Evolutionary conservation across 208 protist genomes (phyloP).

Genomic region (Vickermania ingenoplastis): DNA sequence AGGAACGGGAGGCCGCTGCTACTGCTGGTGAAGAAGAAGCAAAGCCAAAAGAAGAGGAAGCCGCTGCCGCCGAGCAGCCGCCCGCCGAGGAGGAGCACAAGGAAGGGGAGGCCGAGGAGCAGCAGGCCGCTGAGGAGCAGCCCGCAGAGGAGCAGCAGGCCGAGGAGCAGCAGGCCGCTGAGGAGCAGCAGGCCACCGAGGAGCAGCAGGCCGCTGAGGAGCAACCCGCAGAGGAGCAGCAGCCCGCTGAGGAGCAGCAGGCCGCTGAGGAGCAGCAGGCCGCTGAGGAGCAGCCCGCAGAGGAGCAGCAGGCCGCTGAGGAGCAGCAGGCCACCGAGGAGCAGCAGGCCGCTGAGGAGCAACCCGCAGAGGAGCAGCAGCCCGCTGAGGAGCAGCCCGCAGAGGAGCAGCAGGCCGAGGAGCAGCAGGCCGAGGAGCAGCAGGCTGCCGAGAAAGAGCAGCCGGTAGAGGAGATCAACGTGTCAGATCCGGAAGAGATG

Average conservation of each 20-base stretch:
- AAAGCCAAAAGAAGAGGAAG: constrained; percentile 2
- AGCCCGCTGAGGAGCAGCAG: background rate
- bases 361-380: background rate
- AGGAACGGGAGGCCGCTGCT: background rate
- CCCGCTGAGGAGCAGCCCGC: background rate
- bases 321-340: background rate
- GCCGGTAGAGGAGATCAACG: background rate
- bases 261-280: background rate
- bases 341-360: background rate
- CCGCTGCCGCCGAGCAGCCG: background rate
- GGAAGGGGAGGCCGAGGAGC: background rate
- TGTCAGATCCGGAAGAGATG: background rate
- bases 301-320: background rate
- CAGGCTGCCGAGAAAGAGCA: background rate
- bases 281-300: background rate
- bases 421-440: background rate
- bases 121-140: background rate
- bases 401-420: background rate
- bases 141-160: background rate
- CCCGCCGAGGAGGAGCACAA: background rate
- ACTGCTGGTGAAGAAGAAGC: constrained; percentile 1
- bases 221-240: constrained; percentile 1
- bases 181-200: background rate
- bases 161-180: background rate
- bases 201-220: background rate